phyloP scores from a whole-genome alignment of 2,329 filamentous ascomycete genomes.

The Talaromyces albobiverticillius region DNA sequence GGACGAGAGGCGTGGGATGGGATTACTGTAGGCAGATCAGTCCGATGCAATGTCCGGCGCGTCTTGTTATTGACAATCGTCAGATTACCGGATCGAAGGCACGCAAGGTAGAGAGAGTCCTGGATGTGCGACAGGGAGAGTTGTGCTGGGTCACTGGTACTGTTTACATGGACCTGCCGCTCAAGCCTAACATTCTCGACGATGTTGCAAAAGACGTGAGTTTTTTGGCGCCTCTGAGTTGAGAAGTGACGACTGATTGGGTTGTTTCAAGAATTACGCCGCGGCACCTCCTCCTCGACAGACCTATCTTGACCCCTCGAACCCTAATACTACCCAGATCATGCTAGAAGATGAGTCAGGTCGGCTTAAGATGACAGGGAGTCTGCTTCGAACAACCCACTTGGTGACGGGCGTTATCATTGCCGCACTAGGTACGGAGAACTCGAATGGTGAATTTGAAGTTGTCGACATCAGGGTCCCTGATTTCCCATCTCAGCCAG shows the following conservation, averaged over 20 bases:
- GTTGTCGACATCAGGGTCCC: constrained; percentile 87
- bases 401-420: constrained; percentile 92
- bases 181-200: constrained; percentile 94
- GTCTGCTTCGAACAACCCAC: constrained; percentile 62
- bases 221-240: constrained; percentile 12
- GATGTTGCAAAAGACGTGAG: constrained; percentile 88
- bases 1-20: constrained; percentile 74
- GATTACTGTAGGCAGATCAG: constrained; percentile 54
- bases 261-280: constrained; percentile 71
- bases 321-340: constrained; percentile 54
- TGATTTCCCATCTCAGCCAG: constrained; percentile 77
- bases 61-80: constrained; percentile 28
- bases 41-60: constrained; percentile 70
- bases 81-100: constrained; percentile 73
- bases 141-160: constrained; percentile 94
- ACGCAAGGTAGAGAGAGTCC: constrained; percentile 75
- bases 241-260: not conserved
- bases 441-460: constrained; percentile 86
- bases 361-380: constrained; percentile 74
- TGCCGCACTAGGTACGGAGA: constrained; percentile 93
- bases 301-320: constrained; percentile 65
- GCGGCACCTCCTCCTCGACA: constrained; percentile 72
- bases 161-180: constrained; percentile 92
- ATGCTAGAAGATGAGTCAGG: constrained; percentile 97
- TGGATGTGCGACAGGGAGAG: constrained; percentile 93